Evolutionary conservation across 345 rosid genomes (phyloP).

Genomic region (Garcia nutans): DNA sequence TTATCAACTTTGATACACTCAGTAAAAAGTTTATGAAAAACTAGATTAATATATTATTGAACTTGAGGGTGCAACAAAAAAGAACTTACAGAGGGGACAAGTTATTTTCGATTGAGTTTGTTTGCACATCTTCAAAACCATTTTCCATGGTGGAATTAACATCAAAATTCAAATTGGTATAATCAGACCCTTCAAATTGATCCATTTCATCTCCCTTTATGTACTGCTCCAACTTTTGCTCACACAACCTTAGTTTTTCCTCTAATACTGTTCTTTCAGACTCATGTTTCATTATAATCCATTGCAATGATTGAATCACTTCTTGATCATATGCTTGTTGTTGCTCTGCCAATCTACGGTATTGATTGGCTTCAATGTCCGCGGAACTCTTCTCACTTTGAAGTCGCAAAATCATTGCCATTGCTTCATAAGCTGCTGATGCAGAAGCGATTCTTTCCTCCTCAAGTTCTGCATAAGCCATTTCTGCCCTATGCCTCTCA

Average conservation of each 20-base stretch:
- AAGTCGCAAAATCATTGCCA: slow-evolving; percentile 80
- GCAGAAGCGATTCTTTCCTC: slow-evolving; percentile 75
- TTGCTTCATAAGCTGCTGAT: slow-evolving; percentile 72
- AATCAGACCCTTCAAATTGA: slow-evolving; percentile 25
- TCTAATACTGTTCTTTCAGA: slow-evolving; percentile 33
- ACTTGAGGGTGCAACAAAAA: not conserved
- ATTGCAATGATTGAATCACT: slow-evolving; percentile 63
- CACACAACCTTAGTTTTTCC: slow-evolving; percentile 32
- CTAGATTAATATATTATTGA: not conserved
- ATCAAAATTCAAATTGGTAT: slow-evolving; percentile 4
- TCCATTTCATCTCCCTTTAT: slow-evolving; percentile 30
- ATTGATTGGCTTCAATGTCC: slow-evolving; percentile 63
- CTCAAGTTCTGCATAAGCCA: slow-evolving; percentile 54
- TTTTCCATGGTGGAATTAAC: slow-evolving; percentile 22
- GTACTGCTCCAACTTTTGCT: slow-evolving; percentile 26
- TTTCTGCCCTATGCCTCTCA: slow-evolving; percentile 49
- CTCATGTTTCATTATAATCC: slow-evolving; percentile 50
- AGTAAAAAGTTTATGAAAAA: not conserved
- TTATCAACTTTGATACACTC: not conserved
- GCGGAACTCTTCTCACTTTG: slow-evolving; percentile 58
- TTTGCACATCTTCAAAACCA: slow-evolving; percentile 13
- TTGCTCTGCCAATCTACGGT: slow-evolving; percentile 54
- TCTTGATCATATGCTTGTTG: slow-evolving; percentile 48
- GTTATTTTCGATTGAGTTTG: slow-evolving; percentile 22
- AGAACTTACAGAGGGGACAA: slow-evolving; percentile 15